Evolutionary conservation across 2,329 filamentous ascomycete species (phyloP).

Genomic region (Paracoccidioides brasiliensis): DNA sequence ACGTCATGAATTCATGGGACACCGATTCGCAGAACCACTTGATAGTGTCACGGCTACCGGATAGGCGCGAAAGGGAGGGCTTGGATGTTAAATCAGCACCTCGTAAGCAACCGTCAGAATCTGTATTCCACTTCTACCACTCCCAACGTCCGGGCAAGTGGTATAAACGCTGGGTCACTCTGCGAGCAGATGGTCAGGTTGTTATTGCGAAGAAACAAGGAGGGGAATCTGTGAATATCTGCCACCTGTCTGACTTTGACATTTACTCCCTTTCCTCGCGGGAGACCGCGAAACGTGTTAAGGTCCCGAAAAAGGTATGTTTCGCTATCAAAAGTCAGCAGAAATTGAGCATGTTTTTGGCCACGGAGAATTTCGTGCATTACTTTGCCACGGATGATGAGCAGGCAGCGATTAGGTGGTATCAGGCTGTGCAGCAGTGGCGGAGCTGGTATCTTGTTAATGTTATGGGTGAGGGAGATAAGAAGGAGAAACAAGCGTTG

Average conservation of each 20-base stretch:
- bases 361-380: conserved; percentile 76
- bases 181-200: conserved; percentile 61
- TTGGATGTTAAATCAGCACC: conserved; percentile 55
- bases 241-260: conserved; percentile 84
- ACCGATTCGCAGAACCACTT: conserved; percentile 64
- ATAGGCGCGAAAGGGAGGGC: conserved; percentile 36
- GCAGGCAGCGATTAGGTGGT: conserved; percentile 53
- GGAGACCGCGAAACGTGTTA: conserved; percentile 54
- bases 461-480: conserved; percentile 47
- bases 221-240: conserved; percentile 56
- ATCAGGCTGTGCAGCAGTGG: conserved; percentile 62
- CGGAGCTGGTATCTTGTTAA: conserved; percentile 84
- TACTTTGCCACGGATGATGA: conserved; percentile 76
- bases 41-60: conserved; percentile 47
- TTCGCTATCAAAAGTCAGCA: conserved; percentile 88
- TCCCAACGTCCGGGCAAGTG: conserved; percentile 74
- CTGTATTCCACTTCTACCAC: conserved; percentile 62
- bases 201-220: conserved; percentile 56
- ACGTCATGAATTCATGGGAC: conserved; percentile 90
- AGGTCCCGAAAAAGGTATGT: conserved; percentile 72
- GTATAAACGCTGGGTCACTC: conserved; percentile 69
- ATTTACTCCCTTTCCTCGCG: conserved; percentile 68
- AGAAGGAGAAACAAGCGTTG: conserved; percentile 21
- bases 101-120: conserved; percentile 49
- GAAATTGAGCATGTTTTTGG: conserved; percentile 70